Evolutionary conservation across 2,329 filamentous ascomycete genomes (phyloP).

Genomic region (Paecilomyces variotii): DNA sequence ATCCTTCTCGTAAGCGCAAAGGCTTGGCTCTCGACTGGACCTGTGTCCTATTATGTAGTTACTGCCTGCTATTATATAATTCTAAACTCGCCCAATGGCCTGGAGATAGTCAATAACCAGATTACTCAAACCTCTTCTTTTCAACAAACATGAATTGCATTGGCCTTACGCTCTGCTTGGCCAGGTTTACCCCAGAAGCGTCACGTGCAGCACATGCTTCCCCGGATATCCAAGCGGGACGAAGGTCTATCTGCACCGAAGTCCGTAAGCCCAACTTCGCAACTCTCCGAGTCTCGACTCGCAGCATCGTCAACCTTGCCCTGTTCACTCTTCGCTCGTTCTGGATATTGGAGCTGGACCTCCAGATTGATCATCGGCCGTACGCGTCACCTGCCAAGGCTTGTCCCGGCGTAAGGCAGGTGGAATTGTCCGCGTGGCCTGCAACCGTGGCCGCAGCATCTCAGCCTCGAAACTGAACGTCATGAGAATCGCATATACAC

Average conservation of each 20-base stretch:
- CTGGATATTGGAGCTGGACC: not conserved
- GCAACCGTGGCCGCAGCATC: not conserved
- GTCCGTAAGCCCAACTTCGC: not conserved
- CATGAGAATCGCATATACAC: not conserved
- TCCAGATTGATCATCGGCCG: not conserved
- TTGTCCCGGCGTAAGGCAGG: not conserved
- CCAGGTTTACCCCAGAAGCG: not conserved
- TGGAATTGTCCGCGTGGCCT: not conserved
- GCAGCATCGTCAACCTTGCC: not conserved
- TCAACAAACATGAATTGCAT: not conserved
- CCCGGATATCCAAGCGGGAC: not conserved
- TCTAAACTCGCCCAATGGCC: too few relatives aligned
- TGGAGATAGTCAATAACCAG: not conserved
- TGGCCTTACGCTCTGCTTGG: not conserved
- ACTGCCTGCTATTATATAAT: too few relatives aligned
- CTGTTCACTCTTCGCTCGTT: not conserved
- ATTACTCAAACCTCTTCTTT: not conserved
- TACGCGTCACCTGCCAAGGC: not conserved
- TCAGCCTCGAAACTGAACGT: not conserved
- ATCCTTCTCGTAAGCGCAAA: not conserved
- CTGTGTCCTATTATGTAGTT: too few relatives aligned
- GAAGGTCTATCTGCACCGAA: not conserved
- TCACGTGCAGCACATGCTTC: not conserved
- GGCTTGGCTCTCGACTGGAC: too few relatives aligned
- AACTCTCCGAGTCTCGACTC: not conserved